A percentile compares a stretch with the other conserved stretches of the same genome.
phyloP scores from a whole-genome alignment of 2,329 filamentous ascomycete species.

The Aspergillus awamori region DNA sequence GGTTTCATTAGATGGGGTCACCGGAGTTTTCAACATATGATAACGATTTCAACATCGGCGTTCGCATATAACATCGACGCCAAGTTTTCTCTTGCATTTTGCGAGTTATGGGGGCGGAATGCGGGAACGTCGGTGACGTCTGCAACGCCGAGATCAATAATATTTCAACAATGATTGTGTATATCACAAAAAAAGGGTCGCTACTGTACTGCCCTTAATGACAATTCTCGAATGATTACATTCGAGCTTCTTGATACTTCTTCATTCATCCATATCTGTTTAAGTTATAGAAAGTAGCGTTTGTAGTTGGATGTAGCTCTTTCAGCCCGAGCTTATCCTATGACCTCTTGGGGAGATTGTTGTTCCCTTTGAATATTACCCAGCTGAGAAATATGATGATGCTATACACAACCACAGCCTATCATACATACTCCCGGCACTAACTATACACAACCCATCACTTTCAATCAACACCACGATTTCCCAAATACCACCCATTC shows the following conservation, averaged over 20 bases:
- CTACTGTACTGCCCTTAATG: constrained; percentile 18
- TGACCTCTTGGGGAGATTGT: no score
- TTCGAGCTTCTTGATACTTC: not conserved
- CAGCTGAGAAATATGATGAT: not conserved
- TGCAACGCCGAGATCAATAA: constrained; percentile 25
- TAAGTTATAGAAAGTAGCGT: no score
- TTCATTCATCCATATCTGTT: no score
- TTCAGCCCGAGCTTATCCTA: no score
- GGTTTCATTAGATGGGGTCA: constrained; percentile 42
- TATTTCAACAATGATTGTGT: constrained; percentile 43
- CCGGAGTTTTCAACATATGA: constrained; percentile 43
- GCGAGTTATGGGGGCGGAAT: constrained; percentile 18
- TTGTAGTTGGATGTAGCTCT: no score
- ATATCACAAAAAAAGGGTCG: constrained; percentile 23
- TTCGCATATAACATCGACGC: constrained; percentile 23
- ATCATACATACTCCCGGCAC: not conserved
- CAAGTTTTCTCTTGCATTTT: constrained; percentile 17
- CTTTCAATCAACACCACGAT: no score
- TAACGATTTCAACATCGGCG: constrained; percentile 57
- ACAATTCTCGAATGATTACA: not conserved
- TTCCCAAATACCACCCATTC: not conserved
- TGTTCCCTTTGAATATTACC: no score
- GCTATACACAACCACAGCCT: not conserved
- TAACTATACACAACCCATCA: not conserved
- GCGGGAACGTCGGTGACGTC: constrained; percentile 19